Evolutionary conservation across 441 rosid genomes (phyloP).

Genomic region (Codiaeum variegatum): DNA sequence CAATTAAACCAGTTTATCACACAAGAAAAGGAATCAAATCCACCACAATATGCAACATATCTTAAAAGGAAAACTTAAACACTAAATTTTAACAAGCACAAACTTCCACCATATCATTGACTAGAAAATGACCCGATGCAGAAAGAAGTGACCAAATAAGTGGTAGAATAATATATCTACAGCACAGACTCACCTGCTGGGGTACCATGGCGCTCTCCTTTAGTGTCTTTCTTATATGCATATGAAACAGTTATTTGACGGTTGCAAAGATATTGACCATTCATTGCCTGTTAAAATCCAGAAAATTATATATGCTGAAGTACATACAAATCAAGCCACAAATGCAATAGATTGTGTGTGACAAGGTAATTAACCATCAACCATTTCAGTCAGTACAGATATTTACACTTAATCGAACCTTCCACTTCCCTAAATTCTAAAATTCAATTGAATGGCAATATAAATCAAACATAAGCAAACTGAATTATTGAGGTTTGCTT

Average conservation of each 20-base stretch:
- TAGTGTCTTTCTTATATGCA: slow-evolving; percentile 96
- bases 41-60: neutral
- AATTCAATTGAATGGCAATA: too few relatives aligned
- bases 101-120: neutral
- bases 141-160: neutral
- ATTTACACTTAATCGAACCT: neutral
- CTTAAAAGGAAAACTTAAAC: neutral
- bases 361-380: neutral
- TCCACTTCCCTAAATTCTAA: neutral
- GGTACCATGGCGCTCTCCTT: slow-evolving; percentile 96
- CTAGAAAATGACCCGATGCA: neutral
- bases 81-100: neutral
- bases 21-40: neutral
- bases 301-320: neutral
- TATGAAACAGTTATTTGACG: slow-evolving; percentile 94
- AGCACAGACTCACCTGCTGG: slow-evolving; percentile 69
- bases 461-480: neutral
- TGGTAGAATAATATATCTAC: neutral
- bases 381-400: neutral
- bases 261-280: slow-evolving; percentile 91
- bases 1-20: neutral
- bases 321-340: neutral
- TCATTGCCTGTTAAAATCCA: slow-evolving; percentile 66
- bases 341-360: too few relatives aligned
- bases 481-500: neutral